phyloP scores from a whole-genome alignment of 768 basidiomycete species.

The Rubroboletus pulcherrimus region DNA sequence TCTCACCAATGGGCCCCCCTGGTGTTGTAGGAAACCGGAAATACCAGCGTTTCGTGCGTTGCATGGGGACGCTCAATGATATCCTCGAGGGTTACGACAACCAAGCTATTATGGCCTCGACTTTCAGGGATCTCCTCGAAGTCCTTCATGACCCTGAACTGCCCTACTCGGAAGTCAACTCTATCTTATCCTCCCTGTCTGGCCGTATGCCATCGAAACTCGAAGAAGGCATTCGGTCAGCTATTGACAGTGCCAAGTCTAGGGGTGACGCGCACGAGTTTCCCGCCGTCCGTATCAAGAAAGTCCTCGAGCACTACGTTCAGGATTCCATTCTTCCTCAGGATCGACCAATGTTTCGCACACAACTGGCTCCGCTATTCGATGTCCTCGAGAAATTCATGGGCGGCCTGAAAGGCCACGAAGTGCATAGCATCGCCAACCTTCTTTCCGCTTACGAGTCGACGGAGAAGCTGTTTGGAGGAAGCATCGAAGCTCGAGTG shows the following conservation, averaged over 20 bases:
- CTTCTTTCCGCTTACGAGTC: constrained; percentile 76
- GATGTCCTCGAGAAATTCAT: constrained; percentile 77
- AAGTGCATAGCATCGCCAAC: constrained; percentile 70
- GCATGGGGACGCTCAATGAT: constrained; percentile 76
- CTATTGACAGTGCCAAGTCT: constrained; percentile 70
- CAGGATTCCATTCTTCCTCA: constrained; percentile 76
- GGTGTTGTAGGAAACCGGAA: constrained; percentile 85
- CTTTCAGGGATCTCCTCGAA: constrained; percentile 81
- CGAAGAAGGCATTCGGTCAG: constrained; percentile 77
- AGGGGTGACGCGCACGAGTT: constrained; percentile 81
- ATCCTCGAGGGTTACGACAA: constrained; percentile 97
- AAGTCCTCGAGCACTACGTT: constrained; percentile 80
- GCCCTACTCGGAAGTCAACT: constrained; percentile 80
- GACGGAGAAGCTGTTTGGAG: constrained; percentile 91
- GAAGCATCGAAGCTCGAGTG: constrained; percentile 90
- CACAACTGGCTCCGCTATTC: constrained; percentile 64
- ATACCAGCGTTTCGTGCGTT: constrained; percentile 77
- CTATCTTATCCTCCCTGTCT: constrained; percentile 83
- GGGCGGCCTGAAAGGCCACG: constrained; percentile 82
- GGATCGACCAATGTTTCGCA: constrained; percentile 77
- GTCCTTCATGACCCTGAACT: constrained; percentile 83
- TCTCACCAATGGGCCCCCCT: constrained; percentile 84
- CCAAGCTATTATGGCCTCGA: constrained; percentile 81
- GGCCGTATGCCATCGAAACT: constrained; percentile 92
- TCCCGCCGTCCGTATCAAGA: constrained; percentile 83